Evolutionary conservation across 2,329 filamentous ascomycete genomes (phyloP), one percentile per base, ranked within the genome.

Genomic region (Blastomyces parvus): DNA sequence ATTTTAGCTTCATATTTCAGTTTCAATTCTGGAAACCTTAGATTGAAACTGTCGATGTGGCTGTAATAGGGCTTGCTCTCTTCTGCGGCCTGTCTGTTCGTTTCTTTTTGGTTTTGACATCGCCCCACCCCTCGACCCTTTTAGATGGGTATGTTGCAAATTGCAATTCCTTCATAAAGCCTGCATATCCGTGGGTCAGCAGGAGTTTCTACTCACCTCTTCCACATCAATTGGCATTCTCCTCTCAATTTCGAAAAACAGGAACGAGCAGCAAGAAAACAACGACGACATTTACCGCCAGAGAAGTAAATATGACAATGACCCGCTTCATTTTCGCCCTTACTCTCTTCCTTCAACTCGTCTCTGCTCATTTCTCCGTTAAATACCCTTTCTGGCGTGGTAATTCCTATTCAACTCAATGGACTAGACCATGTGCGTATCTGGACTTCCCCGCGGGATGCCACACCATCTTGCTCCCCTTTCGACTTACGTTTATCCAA

Each of bases 321-420:
- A n/a, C 48, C 19, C 27, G 17, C 33, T 30, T 64, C 17, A 22
- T 59, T 42, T 17, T 62, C 36, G 6, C 48, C 59, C 36, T 64
- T 33, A 33, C 59, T 17, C 59, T 64, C 50, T 30, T 57, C 11
- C 22, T 64, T 44, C 52, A 50, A 3, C 44, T 70, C n/a, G 66
- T 59, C 13, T 66, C 66, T 36, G 70, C 69, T 27, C 70, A 72
- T 64, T 72, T 71, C 62, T 65, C 66, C 17, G 61, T 72, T 38
- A 56, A 63, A 25, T 71, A 72, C 48, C 70, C 70, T 19, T 65
- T 64, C 64, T 79, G 77, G 78, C 74, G 78, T 62, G 77, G 75
- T 40, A 70, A 76, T 63, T 79, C 77, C 7, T 78, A 78, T 63
- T 66, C 73, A 19, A 77, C 73, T 40, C 77, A 79, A 64, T 79